These are phyloP conservation scores for Scleroderma bovista DNA, from an alignment of 768 basidiomycete species.

Conservation along the genomic window DNA sequence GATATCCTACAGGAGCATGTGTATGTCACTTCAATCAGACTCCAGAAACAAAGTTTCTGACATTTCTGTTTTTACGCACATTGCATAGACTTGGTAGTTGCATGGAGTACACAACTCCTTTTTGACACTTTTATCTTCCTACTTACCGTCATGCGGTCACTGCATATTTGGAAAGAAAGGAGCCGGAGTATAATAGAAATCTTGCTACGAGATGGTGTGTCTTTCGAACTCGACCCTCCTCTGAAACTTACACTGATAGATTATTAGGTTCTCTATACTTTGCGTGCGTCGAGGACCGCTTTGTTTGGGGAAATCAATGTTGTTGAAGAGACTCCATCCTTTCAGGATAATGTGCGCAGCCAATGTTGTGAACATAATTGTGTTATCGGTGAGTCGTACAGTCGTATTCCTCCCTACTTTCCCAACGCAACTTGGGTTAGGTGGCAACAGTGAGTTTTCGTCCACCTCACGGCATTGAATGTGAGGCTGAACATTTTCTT, in stretches of 20 bases:
- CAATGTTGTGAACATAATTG: slow-evolving; percentile 7
- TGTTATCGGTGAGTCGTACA: slow-evolving; percentile 6
- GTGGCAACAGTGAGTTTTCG: background rate
- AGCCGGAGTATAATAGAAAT: slow-evolving; percentile 6
- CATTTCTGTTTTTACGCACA: background rate
- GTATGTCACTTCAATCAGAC: background rate
- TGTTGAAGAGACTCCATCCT: background rate
- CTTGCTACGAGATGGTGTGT: slow-evolving; percentile 10
- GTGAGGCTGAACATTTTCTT: background rate
- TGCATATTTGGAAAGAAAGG: background rate
- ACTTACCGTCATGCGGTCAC: slow-evolving; percentile 15
- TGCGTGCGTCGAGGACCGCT: slow-evolving; percentile 5
- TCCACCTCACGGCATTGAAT: too few relatives aligned
- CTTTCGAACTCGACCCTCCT: background rate
- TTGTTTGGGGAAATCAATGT: background rate
- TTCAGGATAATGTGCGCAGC: too few relatives aligned
- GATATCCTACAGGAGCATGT: background rate
- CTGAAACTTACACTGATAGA: background rate
- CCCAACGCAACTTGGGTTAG: background rate
- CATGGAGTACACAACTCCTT: slow-evolving; percentile 9
- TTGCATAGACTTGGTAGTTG: slow-evolving; percentile 5
- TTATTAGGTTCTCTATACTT: slow-evolving; percentile 13
- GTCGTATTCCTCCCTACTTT: background rate
- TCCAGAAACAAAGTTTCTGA: background rate
- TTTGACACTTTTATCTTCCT: slow-evolving; percentile 19